These are phyloP conservation scores for Pseudocercospora fijiensis DNA, from an alignment of 2,329 filamentous ascomycete genomes.

Conservation along the genomic window DNA sequence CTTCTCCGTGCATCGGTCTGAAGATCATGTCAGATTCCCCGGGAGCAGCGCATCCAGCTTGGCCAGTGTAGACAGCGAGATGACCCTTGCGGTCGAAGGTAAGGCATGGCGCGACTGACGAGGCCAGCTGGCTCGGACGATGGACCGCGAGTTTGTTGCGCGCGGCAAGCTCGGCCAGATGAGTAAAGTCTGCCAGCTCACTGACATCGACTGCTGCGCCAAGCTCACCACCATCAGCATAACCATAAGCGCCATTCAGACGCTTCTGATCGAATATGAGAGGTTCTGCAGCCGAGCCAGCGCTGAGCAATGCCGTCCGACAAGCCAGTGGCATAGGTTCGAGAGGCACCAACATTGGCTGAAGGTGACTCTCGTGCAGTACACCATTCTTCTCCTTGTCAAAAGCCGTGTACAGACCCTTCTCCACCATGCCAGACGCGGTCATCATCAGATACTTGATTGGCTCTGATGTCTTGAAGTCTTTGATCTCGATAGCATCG, in stretches of 20 bases:
- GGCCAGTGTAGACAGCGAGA: slow-evolving; percentile 41
- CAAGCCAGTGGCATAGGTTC: slow-evolving; percentile 1
- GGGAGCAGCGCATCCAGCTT: slow-evolving; percentile 36
- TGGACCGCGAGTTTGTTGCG: slow-evolving; percentile 36
- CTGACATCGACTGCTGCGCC: slow-evolving; percentile 19
- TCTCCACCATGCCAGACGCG: slow-evolving; percentile 33
- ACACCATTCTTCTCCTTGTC: slow-evolving; percentile 23
- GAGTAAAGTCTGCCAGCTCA: slow-evolving; percentile 32
- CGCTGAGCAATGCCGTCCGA: slow-evolving; percentile 28
- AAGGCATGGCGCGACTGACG: slow-evolving; percentile 36
- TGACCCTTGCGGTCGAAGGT: slow-evolving; percentile 40
- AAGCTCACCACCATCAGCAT: slow-evolving; percentile 26
- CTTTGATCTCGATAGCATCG: slow-evolving; percentile 34
- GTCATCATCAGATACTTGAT: slow-evolving; percentile 33
- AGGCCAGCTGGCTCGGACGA: slow-evolving; percentile 33
- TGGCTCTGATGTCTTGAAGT: slow-evolving; percentile 34
- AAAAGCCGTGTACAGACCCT: slow-evolving; percentile 33
- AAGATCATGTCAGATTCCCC: slow-evolving; percentile 40
- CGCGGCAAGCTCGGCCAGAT: slow-evolving; percentile 37
- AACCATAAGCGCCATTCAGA: slow-evolving; percentile 19
- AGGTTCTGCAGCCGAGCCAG: slow-evolving; percentile 26
- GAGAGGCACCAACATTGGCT: slow-evolving; percentile 14
- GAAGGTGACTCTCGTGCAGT: slow-evolving; percentile 21
- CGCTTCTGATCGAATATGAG: slow-evolving; percentile 28
- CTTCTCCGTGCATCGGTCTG: slow-evolving; percentile 35